Evolutionary conservation across 2,329 filamentous ascomycete genomes (phyloP).

Genomic region (Cyanodermella asteris): DNA sequence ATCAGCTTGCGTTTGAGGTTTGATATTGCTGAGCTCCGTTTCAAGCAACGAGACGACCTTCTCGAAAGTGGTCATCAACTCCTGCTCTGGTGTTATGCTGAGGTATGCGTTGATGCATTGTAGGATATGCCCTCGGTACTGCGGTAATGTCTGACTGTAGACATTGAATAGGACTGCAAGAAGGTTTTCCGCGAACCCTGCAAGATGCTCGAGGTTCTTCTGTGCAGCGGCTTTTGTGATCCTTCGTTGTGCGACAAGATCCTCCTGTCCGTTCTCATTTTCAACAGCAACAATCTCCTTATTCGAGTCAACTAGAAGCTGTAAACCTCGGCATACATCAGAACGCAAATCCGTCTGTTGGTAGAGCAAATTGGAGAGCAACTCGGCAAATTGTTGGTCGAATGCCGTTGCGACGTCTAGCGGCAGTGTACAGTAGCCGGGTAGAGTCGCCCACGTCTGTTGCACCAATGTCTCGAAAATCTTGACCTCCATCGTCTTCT

Average conservation of each 20-base stretch:
- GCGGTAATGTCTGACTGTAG: conserved; percentile 85
- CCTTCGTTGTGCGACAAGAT: conserved; percentile 55
- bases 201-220: conserved; percentile 64
- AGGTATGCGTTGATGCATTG: conserved; percentile 90
- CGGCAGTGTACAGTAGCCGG: conserved; percentile 85
- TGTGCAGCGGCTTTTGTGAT: conserved; percentile 53
- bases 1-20: conserved; percentile 39
- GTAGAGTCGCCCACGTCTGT: conserved; percentile 83
- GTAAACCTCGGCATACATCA: conserved; percentile 69
- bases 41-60: conserved; percentile 73
- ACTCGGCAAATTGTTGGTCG: conserved; percentile 72
- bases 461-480: conserved; percentile 93
- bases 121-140: conserved; percentile 74
- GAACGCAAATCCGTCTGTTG: conserved; percentile 71
- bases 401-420: conserved; percentile 57
- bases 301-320: conserved; percentile 78
- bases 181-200: conserved; percentile 63
- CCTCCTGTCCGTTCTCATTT: conserved; percentile 38
- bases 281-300: conserved; percentile 55
- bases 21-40: conserved; percentile 37
- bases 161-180: conserved; percentile 97
- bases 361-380: conserved; percentile 79
- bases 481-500: conserved; percentile 91
- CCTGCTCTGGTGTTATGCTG: conserved; percentile 58
- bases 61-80: conserved; percentile 72